Evolutionary conservation across 1,139 yeast genomes (phyloP), one percentile per base, ranked within the genome.

Genomic region (Kluyveromyces sp.): DNA sequence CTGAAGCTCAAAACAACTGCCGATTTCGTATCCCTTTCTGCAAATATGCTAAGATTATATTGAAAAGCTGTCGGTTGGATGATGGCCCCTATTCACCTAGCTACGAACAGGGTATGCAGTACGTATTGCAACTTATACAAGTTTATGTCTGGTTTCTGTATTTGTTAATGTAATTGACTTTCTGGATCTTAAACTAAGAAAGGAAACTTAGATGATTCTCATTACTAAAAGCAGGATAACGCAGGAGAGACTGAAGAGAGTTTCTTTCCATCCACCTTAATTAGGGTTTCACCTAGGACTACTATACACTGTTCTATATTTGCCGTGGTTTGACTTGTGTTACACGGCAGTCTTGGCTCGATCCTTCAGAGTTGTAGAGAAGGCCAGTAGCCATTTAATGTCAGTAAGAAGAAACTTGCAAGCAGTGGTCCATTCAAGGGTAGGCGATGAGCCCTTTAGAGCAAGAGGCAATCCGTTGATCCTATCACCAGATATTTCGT

Each of bases 391-490:
- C 70, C 71, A 68, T 45, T 67, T 68, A 3, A 58, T 52, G 43
- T 89, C 78, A 1, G 94, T 85, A 41, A 92, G 67, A 15, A 89
- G 69, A 56, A 80, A 83, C 57, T 84, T 83, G 64, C 96, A 89
- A 1, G 95, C 89, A 30, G 80, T 77, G 0, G 96, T 87, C 98
- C 98, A 92, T 49, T 83, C 87, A 36, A 79, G 77, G 57, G 82
- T 83, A 1, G 81, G 74, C 1, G 74, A 65, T 44, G 71, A 69
- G 9, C 86, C 75, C 2, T 87, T 78, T 1, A 87, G 74, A 43
- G 82, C 69, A 13, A 92, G 83, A 46, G 87, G 78, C 47, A 78
- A 75, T 0, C 86, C 89, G 1, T 95, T 95, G 40, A 92, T 83
- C 43, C 74, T 72, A 51, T 84, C 96, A 20, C 73, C 71, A 3